Evolutionary conservation across 176 grass and related monocot species (phyloP).

Genomic region (Puya raimondii): DNA sequence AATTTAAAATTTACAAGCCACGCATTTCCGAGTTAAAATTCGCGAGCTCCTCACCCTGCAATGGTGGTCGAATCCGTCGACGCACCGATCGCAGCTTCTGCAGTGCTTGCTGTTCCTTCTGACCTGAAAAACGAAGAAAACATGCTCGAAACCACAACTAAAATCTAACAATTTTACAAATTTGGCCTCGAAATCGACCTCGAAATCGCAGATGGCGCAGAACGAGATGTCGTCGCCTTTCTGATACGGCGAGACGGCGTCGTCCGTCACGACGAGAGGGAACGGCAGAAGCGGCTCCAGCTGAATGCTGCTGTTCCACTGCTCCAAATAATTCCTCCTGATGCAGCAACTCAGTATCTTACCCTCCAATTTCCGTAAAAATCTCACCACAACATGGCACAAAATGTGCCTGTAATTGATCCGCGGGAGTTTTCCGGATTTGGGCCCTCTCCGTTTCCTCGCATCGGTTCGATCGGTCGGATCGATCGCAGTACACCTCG

Average conservation of each 20-base stretch:
- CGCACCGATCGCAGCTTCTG: slow-evolving; percentile 81
- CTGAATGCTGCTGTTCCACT: slow-evolving; percentile 63
- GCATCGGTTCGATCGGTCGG: slow-evolving; percentile 59
- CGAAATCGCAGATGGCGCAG: slow-evolving; percentile 82
- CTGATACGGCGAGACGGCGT: slow-evolving; percentile 46
- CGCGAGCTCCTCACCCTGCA: slow-evolving; percentile 49
- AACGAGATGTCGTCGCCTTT: slow-evolving; percentile 66
- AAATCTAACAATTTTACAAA: no score
- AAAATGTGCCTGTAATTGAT: slow-evolving; percentile 78
- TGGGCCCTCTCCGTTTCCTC: slow-evolving; percentile 38
- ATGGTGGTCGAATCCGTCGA: slow-evolving; percentile 98
- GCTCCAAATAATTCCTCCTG: slow-evolving; percentile 72
- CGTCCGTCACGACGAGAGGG: slow-evolving; percentile 62
- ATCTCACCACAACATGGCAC: slow-evolving; percentile 39
- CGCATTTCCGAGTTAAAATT: background rate
- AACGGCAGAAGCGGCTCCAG: slow-evolving; percentile 85
- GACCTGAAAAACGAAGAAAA: slow-evolving; percentile 35
- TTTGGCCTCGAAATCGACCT: slow-evolving; percentile 28
- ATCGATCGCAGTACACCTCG: slow-evolving; percentile 69
- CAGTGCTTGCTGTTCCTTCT: slow-evolving; percentile 96
- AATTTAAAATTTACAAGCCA: background rate
- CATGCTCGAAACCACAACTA: no score
- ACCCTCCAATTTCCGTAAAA: slow-evolving; percentile 48
- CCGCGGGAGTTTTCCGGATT: slow-evolving; percentile 33
- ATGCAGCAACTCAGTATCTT: slow-evolving; percentile 56